Base-by-base conservation (phyloP, 208 protist species). In the Trypanosoma caninum region DNA sequence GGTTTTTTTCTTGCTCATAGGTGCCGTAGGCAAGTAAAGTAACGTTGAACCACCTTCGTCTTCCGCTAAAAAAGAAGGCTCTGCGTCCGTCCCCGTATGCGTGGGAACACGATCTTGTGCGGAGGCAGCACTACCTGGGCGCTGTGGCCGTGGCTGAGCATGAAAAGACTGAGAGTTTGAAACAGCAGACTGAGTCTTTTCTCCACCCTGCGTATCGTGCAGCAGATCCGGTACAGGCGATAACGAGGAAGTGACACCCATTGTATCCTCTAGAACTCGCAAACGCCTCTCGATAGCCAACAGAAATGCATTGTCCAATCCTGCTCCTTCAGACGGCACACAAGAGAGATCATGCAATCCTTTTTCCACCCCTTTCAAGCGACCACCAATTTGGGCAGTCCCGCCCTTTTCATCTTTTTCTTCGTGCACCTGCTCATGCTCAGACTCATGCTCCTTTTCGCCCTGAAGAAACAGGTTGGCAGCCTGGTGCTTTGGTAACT, bases 271-370 rank as follows among this genome's bases (percentile, higher is more conserved):
- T n/a, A 87, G 55, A 16, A 53, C 16, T 25, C 65, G 59, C 25
- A 91, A 55, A 35, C 84, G 80, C 35, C 47, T 51, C 2, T 76
- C 67, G 16, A 87, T 33, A 58, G 85, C 84, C 5, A 56, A 55
- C 46, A 90, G 35, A 22, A 64, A 74, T 18, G 69, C 46, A 34
- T 75, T 59, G 10, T 44, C 55, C 23, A 70, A 1, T 25, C 37
- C 52, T 2, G 13, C 27, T 0, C 61, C 76, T 2, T 42, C 59
- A 28, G 38, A 38, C 40, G 59, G 64, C 2, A 58, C 33, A 18
- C 51, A 74, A 41, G n/a, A 67, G 18, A 86, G 56, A 2, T 57
- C 68, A 48, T 72, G 63, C 46, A 90, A 72, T 38, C 79, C 74
- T 31, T 76, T 71, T 47, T 90, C 83, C 8, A 87, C 55, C 5